Conservation (phyloP, 2,329 filamentous ascomycete genomes). For the Cephalotrichum gorgonifer region DNA sequence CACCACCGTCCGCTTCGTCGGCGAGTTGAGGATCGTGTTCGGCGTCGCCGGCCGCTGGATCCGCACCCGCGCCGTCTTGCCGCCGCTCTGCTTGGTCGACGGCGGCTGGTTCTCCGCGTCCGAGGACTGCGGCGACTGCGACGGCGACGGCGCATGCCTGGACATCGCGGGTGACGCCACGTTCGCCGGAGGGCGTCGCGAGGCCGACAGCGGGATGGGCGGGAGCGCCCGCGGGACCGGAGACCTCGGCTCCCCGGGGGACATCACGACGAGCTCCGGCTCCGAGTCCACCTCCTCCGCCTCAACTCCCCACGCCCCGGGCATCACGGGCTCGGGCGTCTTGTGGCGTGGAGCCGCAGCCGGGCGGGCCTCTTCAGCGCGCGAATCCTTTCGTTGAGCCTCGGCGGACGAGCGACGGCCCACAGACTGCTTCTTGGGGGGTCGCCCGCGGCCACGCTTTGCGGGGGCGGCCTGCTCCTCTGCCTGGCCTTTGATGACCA, state of each 20-base stretch:
- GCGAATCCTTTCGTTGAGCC: neutral
- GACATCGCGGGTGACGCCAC: conserved; percentile 6
- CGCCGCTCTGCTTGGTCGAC: conserved; percentile 43
- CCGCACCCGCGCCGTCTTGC: neutral
- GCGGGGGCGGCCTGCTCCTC: conserved; percentile 12
- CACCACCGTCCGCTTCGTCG: conserved; percentile 50
- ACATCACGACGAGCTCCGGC: conserved; percentile 8
- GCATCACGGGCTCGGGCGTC: neutral
- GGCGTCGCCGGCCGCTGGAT: conserved; percentile 39
- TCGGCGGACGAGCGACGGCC: conserved; percentile 1
- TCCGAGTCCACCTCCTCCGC: conserved; percentile 6
- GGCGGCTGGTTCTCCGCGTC: conserved; percentile 74
- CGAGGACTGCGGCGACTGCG: conserved; percentile 63
- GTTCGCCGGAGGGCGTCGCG: neutral
- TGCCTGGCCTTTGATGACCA: conserved; percentile 23
- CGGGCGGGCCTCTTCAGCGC: neutral
- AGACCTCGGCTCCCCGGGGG: conserved; percentile 4
- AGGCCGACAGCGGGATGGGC: conserved; percentile 14
- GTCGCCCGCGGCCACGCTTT: conserved; percentile 2
- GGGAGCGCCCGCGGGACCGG: conserved; percentile 17
- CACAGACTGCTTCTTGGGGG: conserved; percentile 4
- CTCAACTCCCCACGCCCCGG: neutral
- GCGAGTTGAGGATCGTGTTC: conserved; percentile 37
- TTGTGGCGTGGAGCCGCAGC: neutral
- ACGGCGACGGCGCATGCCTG: conserved; percentile 36